Evolutionary conservation across 2,329 filamentous ascomycete species (phyloP), one percentile per base, ranked within the genome.

Genomic region (Pseudogymnoascus sp.): DNA sequence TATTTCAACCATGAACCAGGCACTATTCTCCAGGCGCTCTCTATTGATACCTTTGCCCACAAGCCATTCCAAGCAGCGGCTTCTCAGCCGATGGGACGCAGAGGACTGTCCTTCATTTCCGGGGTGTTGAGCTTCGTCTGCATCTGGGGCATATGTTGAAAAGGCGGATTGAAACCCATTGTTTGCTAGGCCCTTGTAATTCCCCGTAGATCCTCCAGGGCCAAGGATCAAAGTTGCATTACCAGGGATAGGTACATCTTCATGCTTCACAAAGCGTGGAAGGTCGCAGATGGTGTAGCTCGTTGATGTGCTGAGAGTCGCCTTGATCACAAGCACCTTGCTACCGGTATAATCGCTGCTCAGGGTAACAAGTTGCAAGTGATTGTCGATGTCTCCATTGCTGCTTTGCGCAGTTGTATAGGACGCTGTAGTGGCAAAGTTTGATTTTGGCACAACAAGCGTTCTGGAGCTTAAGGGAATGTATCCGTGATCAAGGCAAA

Each of bases 401-500:
- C 40, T 42, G 19, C 13, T 31, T 31, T 61, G 35, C 7, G 24
- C 21, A 13, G 33, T 38, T 19, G 35, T 16, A 6, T 33, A 16
- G 7, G 50, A 6, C 6, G 1, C 50, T 33, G 26, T 33, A 1
- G 50, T 21, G 29, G 33, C 29, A 37, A 19, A 37, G 56, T 21
- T 66, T 8, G 63, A 64, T 60, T 61, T 31, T 29, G 63, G 67
- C 19, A 67, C 63, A 59, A 73, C 67, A 62, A 74, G 63, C 38
- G 72, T 74, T 60, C 72, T 69, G 14, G 72, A 69, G 65, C 73
- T 74, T 26, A 74, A 64, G 33, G 72, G 71, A 59, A 74, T 68
- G 53, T 69, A 72, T 14, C 67, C 66, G 47, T 72, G 66, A 47
- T 72, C 70, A 53, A 67, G 69, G 62, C 72, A 73, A 59, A 74